Evolutionary conservation across 306 rosid species (phyloP), one percentile per base, ranked within the genome.

Genomic region (Bauhinia variegata): DNA sequence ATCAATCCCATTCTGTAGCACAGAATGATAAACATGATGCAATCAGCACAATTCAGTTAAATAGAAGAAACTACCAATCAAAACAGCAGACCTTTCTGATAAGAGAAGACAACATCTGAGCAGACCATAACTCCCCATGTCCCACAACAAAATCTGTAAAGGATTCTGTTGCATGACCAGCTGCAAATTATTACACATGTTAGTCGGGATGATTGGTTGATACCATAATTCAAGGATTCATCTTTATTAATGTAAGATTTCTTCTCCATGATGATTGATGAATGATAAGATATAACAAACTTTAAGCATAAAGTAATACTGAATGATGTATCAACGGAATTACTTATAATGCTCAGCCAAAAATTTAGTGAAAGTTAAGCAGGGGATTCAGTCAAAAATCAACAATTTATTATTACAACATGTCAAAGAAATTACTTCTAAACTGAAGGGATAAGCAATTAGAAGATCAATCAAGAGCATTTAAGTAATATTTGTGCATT

Each of bases 81-180:
- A 68, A 75, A 36, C 52, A 75, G 19, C 78, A 66, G 43, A 93
- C 99, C 96, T 88, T 86, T 76, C 86, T 87, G 67, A 93, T 65
- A 73, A 82, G 86, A 60, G 78, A 67, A 39, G 97, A 91, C 82
- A 93, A 53, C 86, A 93, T 59, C 66, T 91, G 93, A 48, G 97
- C 99, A 66, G 96, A 93, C 99, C 99, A 93, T 71, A 93, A 83
- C 69, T 93, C 99, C 69, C 99, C 99, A n/a, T 93, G 91, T 31
- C 99, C 99, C 18, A 93, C 99, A 71, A 93, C 96, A 85, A 93
- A 93, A 78, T 93, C 99, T 38, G 89, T 64, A 75, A 93, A 93
- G 56, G 99, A 93, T 79, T 93, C 99, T 8, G 96, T 93, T 28
- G 90, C 96, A 85, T 93, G 96, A 80, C 99, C 97, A 78, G 99